Conservation (phyloP, 148 eudicot species). For the Cornus controversa region DNA sequence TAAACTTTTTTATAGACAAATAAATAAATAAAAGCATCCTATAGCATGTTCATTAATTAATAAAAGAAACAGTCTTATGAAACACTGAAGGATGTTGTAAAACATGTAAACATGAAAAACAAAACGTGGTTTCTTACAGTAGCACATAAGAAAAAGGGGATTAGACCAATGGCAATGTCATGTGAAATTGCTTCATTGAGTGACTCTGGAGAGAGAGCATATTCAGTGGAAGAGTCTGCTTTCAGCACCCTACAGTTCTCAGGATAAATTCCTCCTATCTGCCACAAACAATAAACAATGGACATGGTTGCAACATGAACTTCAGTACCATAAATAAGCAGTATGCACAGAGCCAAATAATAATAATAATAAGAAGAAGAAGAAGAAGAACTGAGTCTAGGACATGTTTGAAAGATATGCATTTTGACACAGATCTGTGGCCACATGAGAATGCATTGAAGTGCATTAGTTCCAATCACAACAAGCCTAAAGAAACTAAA, state of each 20-base stretch:
- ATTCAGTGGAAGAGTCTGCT: conserved; percentile 60
- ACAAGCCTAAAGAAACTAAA: neutral
- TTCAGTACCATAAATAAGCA: neutral
- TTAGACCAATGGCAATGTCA: conserved; percentile 71
- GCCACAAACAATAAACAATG: conserved; percentile 21
- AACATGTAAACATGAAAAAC: neutral
- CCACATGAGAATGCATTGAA: neutral
- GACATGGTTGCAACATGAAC: neutral
- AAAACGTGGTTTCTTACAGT: conserved; percentile 56
- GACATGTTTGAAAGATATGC: neutral
- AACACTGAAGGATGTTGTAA: neutral
- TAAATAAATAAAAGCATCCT: too few species aligned
- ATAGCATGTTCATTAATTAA: too few species aligned
- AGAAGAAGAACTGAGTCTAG: neutral
- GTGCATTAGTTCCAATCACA: conserved; percentile 1
- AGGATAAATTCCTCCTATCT: conserved; percentile 88
- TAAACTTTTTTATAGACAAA: too few species aligned
- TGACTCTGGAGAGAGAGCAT: conserved; percentile 75
- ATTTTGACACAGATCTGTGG: neutral
- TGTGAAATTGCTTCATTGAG: conserved; percentile 53
- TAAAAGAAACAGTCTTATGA: neutral
- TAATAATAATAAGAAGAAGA: neutral
- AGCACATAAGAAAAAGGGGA: conserved; percentile 80
- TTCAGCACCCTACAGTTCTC: conserved; percentile 72
- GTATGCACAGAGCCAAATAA: neutral